Percentiles rank a stretch among this genome's conserved stretches.
These are phyloP conservation scores for Graphilbum ipis-grandicollis DNA, from an alignment of 2,329 filamentous ascomycete species.

Conservation along the genomic window DNA sequence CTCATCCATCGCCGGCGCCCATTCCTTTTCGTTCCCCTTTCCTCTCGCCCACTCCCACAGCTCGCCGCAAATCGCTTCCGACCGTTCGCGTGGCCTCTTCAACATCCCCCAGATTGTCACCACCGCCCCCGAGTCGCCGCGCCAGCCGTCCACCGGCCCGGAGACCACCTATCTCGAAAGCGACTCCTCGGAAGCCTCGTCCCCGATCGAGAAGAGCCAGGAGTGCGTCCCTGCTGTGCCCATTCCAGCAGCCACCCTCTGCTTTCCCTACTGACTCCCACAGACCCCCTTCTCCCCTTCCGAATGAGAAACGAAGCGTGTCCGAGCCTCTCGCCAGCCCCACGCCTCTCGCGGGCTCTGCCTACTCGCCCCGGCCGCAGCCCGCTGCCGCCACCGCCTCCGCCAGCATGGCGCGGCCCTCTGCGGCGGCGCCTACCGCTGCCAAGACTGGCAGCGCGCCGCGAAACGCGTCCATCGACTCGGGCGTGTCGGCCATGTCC, in stretches of 20 bases:
- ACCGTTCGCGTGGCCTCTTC: constrained; percentile 9
- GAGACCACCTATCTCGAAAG: constrained; percentile 20
- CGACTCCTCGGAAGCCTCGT: constrained; percentile 17
- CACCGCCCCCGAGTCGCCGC: constrained; percentile 13
- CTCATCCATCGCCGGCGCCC: constrained; percentile 25
- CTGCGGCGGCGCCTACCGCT: constrained; percentile 28
- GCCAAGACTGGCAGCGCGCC: constrained; percentile 23
- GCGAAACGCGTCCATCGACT: constrained; percentile 82
- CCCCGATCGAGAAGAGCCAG: constrained; percentile 14
- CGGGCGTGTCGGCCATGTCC: constrained; percentile 67
- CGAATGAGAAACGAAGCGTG: constrained; percentile 33
- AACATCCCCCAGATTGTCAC: constrained; percentile 17
- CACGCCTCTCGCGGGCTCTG: constrained; percentile 24
- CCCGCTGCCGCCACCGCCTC: constrained; percentile 30
- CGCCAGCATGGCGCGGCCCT: constrained; percentile 14
- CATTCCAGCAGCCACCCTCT: background rate
- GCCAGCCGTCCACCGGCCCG: constrained; percentile 7
- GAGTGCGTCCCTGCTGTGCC: constrained; percentile 13
- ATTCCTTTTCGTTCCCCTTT: constrained; percentile 18
- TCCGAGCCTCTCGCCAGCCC: constrained; percentile 24
- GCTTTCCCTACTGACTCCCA: background rate
- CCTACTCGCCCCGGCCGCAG: constrained; percentile 19
- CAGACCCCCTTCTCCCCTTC: constrained; percentile 9
- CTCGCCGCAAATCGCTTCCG: background rate
- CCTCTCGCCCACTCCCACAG: constrained; percentile 3